Base-by-base conservation (phyloP, 352 stramenopile species). In the Phytopythium cucurbitacearum region DNA sequence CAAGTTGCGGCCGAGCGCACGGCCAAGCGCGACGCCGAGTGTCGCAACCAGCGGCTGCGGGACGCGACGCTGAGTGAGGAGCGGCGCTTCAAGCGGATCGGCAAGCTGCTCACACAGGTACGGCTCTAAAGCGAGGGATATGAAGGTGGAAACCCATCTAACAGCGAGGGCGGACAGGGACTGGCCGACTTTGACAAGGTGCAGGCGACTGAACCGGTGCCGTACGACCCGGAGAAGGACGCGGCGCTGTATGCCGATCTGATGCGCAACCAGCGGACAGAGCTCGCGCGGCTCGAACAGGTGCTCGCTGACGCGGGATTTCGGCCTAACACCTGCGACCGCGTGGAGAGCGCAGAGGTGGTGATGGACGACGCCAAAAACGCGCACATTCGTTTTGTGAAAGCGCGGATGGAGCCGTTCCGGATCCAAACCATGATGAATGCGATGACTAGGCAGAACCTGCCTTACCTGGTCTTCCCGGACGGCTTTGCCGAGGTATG, bases 371-470 rank as follows among this genome's bases (percentile, higher is more conserved):
- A 39, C 5, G 38, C 60, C 12, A 53, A 62, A 15, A 51, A 62
- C 35, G 57, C 66, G 12, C 69, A 63, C 13, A 59, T 75, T 43
- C 66, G 66, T 15, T 75, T 71, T 56, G 48, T 60, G 37, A 61
- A 49, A 1, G 50, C 66, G 0, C 62, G 67, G 36, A 37, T 69
- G 4, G 53, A 48, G 36, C 66, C 62, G 1, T 75, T 75, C 38
- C 40, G 34, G 3, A 47, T 71, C 4, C 53, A 66, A 16, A 38
- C 41, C 21, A 57, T 75, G 11, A 60, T 45, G 9, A 16, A 47
- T 10, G 66, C 59, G 39, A 71, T 71, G 56, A 63, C 57, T 62
- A 49, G 56, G 46, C 41, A 51, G 5, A 33, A 51, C 46, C 6
- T n/a, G 7, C 46, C 32, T 33, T 51, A 42, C 15, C 9, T 15